Evolutionary conservation across 2,329 filamentous ascomycete genomes (phyloP), one percentile per base, ranked within the genome.

Genomic region (Cladobotryum mycophilum): DNA sequence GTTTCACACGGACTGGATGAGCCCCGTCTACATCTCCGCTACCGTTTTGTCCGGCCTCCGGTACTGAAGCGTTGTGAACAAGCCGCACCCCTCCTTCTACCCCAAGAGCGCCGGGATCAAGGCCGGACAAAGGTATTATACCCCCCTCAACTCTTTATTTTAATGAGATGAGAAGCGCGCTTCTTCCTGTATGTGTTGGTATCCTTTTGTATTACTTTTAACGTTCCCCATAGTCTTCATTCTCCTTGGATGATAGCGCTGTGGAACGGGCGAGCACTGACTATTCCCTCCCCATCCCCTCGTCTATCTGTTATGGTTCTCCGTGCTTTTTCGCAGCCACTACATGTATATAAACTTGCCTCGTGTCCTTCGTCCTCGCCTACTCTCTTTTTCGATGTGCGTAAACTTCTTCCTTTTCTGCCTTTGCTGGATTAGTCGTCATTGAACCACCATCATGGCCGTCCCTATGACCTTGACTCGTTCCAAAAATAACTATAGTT

Each of bases 11-110:
- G 46, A 42, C 5, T 8, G 25, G 15, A 9, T 42, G 30, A 17
- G 15, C 34, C 36, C 35, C 35, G 33, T 47, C 15, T 37, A 37
- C 35, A 25, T 25, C 22, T 41, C 45, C 36, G 25, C 45, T 20
- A 42, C 46, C 38, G 46, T 48, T 48, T 48, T 34, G n/a, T 41
- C 30, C 37, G 38, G 46, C 46, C 46, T 48, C 38, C 38, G 38
- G 41, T 48, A 42, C 38, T 22, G 38, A 48, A 41, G 46, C 38
- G 38, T 37, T 22, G 36, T 34, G 17, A n/a, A 40, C 25, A n/a
- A 41, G 34, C 45, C 18, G 20, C 36, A 37, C 45, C 35, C 45
- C 45, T 25, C 34, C 17, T 34, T 47, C 20, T 40, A 18, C 45
- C 20, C 34, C 36, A 25, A 35, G 37, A 34, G 18, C 13, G 37